Conservation (phyloP, 208 protist genomes). For the Trypanosoma vivax region DNA sequence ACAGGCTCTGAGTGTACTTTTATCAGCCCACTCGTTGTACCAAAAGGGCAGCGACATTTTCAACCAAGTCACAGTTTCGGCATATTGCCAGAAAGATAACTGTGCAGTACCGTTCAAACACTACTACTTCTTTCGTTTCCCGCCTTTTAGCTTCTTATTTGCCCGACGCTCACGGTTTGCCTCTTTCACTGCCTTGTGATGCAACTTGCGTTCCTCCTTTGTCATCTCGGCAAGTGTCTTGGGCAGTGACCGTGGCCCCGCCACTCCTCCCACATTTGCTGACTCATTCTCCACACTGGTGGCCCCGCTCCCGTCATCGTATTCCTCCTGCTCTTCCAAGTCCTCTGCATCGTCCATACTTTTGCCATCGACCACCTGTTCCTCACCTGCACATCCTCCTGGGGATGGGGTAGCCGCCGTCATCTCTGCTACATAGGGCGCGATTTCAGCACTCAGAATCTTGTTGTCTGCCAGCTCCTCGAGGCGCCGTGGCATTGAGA, state of each 20-base stretch:
- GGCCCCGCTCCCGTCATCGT: constrained; percentile 2
- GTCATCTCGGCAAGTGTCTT: constrained; percentile 71
- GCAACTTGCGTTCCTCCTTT: constrained; percentile 75
- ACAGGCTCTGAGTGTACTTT: no score
- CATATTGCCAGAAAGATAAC: no score
- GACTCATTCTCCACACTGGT: constrained; percentile 46
- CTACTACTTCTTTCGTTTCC: constrained; percentile 40
- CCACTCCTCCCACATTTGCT: constrained; percentile 36
- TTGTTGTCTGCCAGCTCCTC: constrained; percentile 62
- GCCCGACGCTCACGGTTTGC: constrained; percentile 58
- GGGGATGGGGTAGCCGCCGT: constrained; percentile 10
- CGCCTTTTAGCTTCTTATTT: constrained; percentile 51
- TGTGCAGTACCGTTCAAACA: background rate
- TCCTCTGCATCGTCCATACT: constrained; percentile 23
- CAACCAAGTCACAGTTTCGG: no score
- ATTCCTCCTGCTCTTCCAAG: constrained; percentile 7
- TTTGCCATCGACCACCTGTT: no score
- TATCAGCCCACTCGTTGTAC: no score
- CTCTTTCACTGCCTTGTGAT: constrained; percentile 75
- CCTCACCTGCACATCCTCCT: no score
- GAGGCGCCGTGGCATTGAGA: constrained; percentile 65
- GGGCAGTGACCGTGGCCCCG: constrained; percentile 1
- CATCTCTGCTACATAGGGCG: constrained; percentile 63
- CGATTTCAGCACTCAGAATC: constrained; percentile 53
- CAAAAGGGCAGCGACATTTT: no score